These are phyloP conservation scores for Salix udensis DNA, from an alignment of 345 rosid species.

Conservation along the genomic window DNA sequence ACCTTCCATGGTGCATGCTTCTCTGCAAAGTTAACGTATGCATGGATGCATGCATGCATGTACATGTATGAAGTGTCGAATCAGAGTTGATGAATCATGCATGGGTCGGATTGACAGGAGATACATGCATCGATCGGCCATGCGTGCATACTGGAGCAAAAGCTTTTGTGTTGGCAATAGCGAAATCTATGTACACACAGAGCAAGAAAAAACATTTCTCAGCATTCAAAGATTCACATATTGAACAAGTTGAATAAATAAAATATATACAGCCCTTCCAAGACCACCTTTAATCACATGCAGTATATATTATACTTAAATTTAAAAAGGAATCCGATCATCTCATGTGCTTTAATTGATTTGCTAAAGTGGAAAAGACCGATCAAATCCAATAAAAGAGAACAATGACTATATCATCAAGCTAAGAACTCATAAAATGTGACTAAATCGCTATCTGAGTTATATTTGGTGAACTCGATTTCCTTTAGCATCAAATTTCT, in stretches of 20 bases:
- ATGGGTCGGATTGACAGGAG: background rate
- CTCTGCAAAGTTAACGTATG: background rate
- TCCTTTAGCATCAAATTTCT: background rate
- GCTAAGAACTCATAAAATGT: background rate
- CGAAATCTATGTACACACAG: background rate
- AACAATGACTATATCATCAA: constrained; percentile 9
- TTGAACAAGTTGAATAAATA: constrained; percentile 1
- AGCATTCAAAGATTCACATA: constrained; percentile 6
- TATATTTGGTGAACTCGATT: background rate
- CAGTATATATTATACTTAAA: background rate
- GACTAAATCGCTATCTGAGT: background rate
- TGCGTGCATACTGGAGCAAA: no score
- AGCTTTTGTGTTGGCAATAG: background rate
- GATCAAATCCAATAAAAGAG: constrained; percentile 4
- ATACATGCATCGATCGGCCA: background rate
- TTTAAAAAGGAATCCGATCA: constrained; percentile 5
- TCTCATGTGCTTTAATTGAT: background rate
- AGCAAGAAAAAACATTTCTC: background rate
- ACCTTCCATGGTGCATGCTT: background rate
- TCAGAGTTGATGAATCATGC: background rate
- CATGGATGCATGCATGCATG: no score
- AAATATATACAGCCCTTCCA: background rate
- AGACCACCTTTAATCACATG: background rate
- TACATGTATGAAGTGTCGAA: background rate
- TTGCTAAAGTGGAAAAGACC: constrained; percentile 5